Evolutionary conservation across 768 basidiomycete genomes (phyloP), one percentile per base, ranked within the genome.

Genomic region (Boletus patriciae): DNA sequence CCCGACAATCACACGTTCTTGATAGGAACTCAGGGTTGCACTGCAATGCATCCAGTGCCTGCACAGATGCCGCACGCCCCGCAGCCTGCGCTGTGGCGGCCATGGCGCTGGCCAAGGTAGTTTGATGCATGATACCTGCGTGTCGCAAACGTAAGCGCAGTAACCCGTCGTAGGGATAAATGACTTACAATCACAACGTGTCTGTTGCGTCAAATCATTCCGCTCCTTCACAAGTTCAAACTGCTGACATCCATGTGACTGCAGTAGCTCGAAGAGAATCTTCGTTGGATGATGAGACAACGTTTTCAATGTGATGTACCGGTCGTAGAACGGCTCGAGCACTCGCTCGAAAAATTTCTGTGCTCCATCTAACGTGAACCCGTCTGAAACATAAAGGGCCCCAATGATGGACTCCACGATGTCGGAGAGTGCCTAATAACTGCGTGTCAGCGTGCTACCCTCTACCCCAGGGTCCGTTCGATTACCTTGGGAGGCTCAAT

Each of bases 361-460:
- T 25, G 80, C 79, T 5, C 88, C 88, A 50, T 74, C 72, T 25
- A 80, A 79, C 18, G 82, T 80, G 71, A 86, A 90, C 52, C 80
- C 77, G 66, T 92, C 90, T 21, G 85, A 88, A 59, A 94, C 80
- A 71, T 86, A 90, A 48, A 92, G 73, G 11, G 90, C 92, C 10
- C 90, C 92, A 36, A 91, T 76, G 40, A 90, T 77, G 3, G 91
- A 86, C 70, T 94, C 92, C 21, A 94, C 79, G 27, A 92, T 78
- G 69, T 93, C 90, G 9, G 89, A 88, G 19, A 94, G 77, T 10
- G 78, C 81, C 92, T 93, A 66, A 19, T 56, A 11, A n/a, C 36
- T 36, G 27, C 18, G 31, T 50, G 31, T 67, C 27, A 55, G 33
- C 25, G 16, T 19, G 52, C 42, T 43, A 37, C 48, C 49, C 54